Conservation (phyloP, 2,329 filamentous ascomycete genomes). For the Blastomyces parvus region DNA sequence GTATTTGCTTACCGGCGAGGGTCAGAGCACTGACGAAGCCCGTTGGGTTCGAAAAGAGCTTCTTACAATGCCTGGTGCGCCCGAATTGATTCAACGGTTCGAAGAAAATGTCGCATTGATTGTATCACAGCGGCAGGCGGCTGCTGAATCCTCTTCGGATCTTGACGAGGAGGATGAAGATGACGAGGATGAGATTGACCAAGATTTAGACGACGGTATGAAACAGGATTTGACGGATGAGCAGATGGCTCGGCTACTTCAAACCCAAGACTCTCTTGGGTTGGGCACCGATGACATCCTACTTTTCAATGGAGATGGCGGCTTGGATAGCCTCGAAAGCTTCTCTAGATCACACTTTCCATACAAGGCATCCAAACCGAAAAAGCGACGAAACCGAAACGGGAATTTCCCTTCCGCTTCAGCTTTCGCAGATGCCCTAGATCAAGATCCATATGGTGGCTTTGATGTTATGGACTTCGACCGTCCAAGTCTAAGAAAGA, state of each 20-base stretch:
- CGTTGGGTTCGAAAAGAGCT: conserved; percentile 38
- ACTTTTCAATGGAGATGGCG: conserved; percentile 38
- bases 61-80: conserved; percentile 24
- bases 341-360: not conserved
- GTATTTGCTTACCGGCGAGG: conserved; percentile 44
- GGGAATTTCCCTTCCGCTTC: conserved; percentile 45
- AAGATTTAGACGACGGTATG: conserved; percentile 21
- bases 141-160: conserved; percentile 10
- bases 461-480: conserved; percentile 83
- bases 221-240: conserved; percentile 46
- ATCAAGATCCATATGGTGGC: conserved; percentile 54
- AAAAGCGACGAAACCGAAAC: conserved; percentile 18
- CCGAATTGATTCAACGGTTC: conserved; percentile 25
- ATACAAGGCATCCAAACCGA: not conserved
- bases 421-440: conserved; percentile 49
- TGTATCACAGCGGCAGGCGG: not conserved
- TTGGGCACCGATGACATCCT: conserved; percentile 51
- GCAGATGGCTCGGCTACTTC: conserved; percentile 50
- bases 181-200: conserved; percentile 27
- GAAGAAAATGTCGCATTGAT: conserved; percentile 23
- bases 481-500: conserved; percentile 56
- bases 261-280: conserved; percentile 56
- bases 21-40: conserved; percentile 38
- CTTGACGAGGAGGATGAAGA: conserved; percentile 25
- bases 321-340: not conserved